Evolutionary conservation across 352 stramenopile genomes (phyloP), one percentile per base, ranked within the genome.

Genomic region (Phytophthora pini): DNA sequence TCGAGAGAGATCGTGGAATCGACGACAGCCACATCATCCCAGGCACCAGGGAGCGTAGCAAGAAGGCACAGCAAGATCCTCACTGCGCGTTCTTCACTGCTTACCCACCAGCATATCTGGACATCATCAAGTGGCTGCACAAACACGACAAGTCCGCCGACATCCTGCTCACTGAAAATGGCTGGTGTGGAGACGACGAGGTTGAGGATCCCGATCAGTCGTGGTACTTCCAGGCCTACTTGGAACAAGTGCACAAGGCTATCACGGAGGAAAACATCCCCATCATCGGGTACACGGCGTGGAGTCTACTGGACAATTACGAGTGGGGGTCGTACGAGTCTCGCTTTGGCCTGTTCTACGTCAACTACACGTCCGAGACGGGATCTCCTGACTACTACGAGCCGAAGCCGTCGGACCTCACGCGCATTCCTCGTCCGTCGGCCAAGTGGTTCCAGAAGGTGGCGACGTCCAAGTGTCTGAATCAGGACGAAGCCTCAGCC

Each of bases 91-190:
- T 49, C 58, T 85, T 85, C 56, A 79, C 65, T 17, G 17, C 17
- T 17, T 17, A 17, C 17, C 17, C 17, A 17, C 17, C 17, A 17
- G 17, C 17, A 17, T 17, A 17, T 17, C 17, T 17, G 1, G 68
- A 71, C 5, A 34, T 7, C 5, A 34, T 87, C 39, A 72, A 76
- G 13, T 90, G 72, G 74, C 59, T 90, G 48, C 75, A 88, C 62
- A 43, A 62, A 10, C 65, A 84, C 20, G 71, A 90, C 56, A 52
- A 43, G 12, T 70, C 43, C 17, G 71, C 74, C 2, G 57, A 78
- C 6, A 84, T 86, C 13, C 34, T 87, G n/a, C 54, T 88, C 10
- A 84, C 77, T 0, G 77, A 88, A 64, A 88, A 88, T 45, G 79
- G 79, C 1, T 88, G 74, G 74, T 88, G 79, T 32, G 79, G 79